A percentile compares a stretch with the other conserved stretches of the same genome.
Conservation (phyloP, 345 rosid genomes). For the Populus nigra region DNA sequence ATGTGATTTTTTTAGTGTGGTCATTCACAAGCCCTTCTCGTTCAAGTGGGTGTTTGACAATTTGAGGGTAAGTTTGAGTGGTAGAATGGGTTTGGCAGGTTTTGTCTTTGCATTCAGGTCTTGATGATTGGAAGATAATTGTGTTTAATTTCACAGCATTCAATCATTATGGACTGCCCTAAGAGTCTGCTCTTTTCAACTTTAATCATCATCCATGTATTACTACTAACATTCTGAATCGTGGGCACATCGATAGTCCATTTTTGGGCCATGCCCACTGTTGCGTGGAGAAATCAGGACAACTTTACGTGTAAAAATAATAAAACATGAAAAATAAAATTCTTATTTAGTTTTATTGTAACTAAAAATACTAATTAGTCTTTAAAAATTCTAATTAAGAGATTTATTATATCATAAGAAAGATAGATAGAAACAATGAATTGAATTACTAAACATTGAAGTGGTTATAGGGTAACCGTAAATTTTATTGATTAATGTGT, state of each 20-base stretch:
- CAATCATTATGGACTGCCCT: not conserved
- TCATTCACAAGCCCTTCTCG: not conserved
- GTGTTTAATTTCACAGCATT: not conserved
- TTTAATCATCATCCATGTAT: not conserved
- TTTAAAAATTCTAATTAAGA: too few relatives aligned
- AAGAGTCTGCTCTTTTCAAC: not conserved
- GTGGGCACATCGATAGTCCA: not conserved
- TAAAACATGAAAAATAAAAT: too few relatives aligned
- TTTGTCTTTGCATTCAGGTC: not conserved
- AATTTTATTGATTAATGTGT: too few relatives aligned
- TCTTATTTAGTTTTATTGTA: too few relatives aligned
- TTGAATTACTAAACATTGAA: too few relatives aligned
- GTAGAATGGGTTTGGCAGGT: conserved; percentile 1
- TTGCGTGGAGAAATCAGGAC: too few relatives aligned
- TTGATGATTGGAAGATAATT: conserved; percentile 1
- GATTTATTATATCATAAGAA: too few relatives aligned
- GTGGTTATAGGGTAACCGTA: too few relatives aligned
- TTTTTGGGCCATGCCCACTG: conserved; percentile 7
- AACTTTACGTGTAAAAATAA: too few relatives aligned
- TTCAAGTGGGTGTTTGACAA: not conserved
- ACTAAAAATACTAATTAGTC: too few relatives aligned
- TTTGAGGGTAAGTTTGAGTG: conserved; percentile 10
- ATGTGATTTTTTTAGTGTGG: not conserved
- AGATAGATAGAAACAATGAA: too few relatives aligned
- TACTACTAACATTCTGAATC: too few relatives aligned